phyloP scores from a whole-genome alignment of 2,329 filamentous ascomycete genomes.

The Pseudogymnoascus sp. region DNA sequence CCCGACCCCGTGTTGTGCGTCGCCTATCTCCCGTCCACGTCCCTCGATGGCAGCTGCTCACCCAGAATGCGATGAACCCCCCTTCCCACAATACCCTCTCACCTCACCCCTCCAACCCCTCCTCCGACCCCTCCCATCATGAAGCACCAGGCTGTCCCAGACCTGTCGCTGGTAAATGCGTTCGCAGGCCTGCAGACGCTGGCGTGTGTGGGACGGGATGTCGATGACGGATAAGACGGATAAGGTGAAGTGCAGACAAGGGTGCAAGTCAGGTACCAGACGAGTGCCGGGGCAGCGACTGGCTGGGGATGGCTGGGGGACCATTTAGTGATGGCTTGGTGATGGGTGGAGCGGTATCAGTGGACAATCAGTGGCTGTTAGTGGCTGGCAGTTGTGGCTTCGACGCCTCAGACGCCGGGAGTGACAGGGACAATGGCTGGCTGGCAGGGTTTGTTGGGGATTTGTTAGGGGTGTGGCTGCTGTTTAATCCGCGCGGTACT shows the following conservation, averaged over 20 bases:
- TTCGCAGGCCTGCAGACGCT: neutral
- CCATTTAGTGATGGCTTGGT: neutral
- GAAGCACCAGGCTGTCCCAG: conserved; percentile 6
- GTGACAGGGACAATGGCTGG: neutral
- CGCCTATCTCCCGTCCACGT: neutral
- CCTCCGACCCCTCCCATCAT: neutral
- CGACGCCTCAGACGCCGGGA: neutral
- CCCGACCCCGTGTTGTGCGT: neutral
- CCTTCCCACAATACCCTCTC: neutral
- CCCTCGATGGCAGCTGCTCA: neutral
- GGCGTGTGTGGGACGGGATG: neutral
- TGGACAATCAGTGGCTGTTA: neutral
- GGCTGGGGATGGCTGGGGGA: neutral
- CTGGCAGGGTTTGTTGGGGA: neutral
- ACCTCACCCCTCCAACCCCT: neutral
- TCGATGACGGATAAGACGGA: neutral
- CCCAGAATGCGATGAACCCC: neutral
- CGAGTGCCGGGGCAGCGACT: neutral
- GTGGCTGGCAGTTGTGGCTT: conserved; percentile 4
- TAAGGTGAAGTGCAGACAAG: neutral
- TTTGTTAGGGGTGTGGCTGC: neutral
- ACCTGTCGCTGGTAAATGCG: conserved; percentile 7
- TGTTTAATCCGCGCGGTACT: neutral
- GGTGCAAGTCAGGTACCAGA: neutral
- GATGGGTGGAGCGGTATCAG: neutral